Evolutionary conservation across 306 rosid genomes (phyloP).

Genomic region (Amphicarpaea edgeworthii): DNA sequence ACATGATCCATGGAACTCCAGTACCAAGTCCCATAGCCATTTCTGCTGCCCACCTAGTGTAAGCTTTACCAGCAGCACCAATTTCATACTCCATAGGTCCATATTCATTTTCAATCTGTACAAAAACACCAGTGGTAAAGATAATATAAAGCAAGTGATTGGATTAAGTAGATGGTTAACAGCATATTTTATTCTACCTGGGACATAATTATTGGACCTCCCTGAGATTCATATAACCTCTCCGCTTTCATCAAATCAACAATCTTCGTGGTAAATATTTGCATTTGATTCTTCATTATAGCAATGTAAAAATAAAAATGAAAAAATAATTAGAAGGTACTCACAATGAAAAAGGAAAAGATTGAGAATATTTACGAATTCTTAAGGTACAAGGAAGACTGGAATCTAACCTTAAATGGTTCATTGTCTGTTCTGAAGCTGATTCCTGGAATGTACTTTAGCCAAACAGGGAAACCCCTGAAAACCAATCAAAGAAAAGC

Average conservation of each 20-base stretch:
- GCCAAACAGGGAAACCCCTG: conserved; percentile 99
- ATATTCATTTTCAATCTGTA: conserved; percentile 97
- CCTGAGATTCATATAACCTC: conserved; percentile 79
- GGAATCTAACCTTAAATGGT: conserved; percentile 83
- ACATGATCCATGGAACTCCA: conserved; percentile 99
- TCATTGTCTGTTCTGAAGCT: conserved; percentile 89
- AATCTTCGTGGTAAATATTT: conserved; percentile 82
- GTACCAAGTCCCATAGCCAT: conserved; percentile 93
- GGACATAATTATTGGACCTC: conserved; percentile 94
- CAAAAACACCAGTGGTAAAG: conserved; percentile 39
- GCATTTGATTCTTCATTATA: conserved; percentile 76
- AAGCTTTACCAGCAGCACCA: conserved; percentile 86
- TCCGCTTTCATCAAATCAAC: conserved; percentile 94
- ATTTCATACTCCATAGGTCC: conserved; percentile 91
- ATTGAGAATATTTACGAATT: not conserved
- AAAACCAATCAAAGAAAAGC: conserved; percentile 34
- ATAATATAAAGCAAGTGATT: conserved; percentile 23
- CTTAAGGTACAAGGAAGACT: conserved; percentile 21
- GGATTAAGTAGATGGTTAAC: conserved; percentile 33
- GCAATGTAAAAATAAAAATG: conserved; percentile 43
- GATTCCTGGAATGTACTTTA: conserved; percentile 96
- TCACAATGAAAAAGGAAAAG: conserved; percentile 30
- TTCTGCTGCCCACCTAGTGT: conserved; percentile 88
- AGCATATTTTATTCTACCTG: conserved; percentile 62
- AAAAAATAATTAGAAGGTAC: conserved; percentile 38